phyloP scores from a whole-genome alignment of 441 rosid species.

The Viola pubescens region DNA sequence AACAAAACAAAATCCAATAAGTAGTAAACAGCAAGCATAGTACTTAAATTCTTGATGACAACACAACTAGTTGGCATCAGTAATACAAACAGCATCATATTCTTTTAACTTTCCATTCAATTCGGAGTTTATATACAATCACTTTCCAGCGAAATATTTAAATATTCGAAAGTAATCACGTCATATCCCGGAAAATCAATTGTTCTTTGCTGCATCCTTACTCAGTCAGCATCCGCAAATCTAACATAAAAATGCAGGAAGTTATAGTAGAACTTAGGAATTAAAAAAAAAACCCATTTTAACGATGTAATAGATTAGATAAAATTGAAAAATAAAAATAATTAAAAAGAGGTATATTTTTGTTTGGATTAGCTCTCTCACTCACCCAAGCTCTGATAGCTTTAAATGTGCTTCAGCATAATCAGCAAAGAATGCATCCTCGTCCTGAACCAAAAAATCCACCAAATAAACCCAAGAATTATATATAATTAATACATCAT shows the following conservation, averaged over 20 bases:
- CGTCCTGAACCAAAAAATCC: constrained; percentile 39
- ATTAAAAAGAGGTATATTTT: not conserved
- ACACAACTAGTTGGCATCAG: too few relatives aligned
- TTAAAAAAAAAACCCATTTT: not conserved
- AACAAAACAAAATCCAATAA: too few relatives aligned
- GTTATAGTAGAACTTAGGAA: not conserved
- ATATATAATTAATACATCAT: not conserved
- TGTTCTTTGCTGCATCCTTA: not conserved
- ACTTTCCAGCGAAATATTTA: too few relatives aligned
- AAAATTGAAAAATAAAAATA: not conserved
- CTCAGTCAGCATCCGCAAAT: constrained; percentile 4
- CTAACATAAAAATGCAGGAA: not conserved
- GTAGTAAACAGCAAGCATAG: too few relatives aligned
- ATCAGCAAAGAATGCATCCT: constrained; percentile 74
- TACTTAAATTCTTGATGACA: too few relatives aligned
- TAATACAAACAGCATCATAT: too few relatives aligned
- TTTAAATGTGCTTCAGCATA: constrained; percentile 69
- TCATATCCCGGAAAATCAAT: not conserved
- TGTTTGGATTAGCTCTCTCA: not conserved
- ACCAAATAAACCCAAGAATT: not conserved
- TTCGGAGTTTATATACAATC: too few relatives aligned
- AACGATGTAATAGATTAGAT: not conserved
- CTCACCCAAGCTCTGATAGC: constrained; percentile 89
- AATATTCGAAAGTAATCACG: too few relatives aligned
- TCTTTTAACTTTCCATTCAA: too few relatives aligned